Conservation (phyloP, 306 rosid genomes). For the Cucurbita moschata region DNA sequence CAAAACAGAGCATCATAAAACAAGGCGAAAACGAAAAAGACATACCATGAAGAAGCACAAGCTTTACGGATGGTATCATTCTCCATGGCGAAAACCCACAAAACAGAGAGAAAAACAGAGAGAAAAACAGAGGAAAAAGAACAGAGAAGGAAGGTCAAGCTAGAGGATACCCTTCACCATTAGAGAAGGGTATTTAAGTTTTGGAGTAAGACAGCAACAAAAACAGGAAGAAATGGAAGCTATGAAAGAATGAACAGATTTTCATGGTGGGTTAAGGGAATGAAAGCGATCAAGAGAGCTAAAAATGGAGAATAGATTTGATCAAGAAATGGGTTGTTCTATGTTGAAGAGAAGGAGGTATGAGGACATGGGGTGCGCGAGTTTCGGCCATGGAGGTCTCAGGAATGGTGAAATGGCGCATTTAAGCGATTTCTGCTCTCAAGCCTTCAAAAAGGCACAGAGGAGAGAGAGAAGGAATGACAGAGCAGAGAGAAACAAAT, state of each 20-base stretch:
- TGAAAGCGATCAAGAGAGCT: background rate
- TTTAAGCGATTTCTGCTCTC: slow-evolving; percentile 48
- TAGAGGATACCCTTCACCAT: background rate
- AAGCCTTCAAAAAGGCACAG: slow-evolving; percentile 16
- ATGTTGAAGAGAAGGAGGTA: slow-evolving; percentile 1
- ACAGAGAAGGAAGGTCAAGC: background rate
- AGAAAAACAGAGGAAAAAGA: background rate
- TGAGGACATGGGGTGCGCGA: slow-evolving; percentile 15
- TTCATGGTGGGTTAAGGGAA: background rate
- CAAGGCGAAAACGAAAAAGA: background rate
- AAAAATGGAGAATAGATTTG: background rate
- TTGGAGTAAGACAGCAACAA: background rate
- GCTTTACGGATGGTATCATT: slow-evolving; percentile 6
- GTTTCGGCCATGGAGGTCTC: slow-evolving; percentile 4
- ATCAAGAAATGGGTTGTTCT: background rate
- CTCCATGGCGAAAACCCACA: slow-evolving; percentile 25
- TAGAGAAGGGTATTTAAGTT: background rate
- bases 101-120: background rate
- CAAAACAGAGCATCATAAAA: background rate
- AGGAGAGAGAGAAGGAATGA: background rate
- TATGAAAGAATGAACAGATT: background rate
- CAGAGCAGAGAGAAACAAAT: background rate
- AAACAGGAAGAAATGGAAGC: background rate
- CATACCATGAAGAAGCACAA: slow-evolving; percentile 33
- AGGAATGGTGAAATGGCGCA: slow-evolving; percentile 17